Evolutionary conservation across 2,329 filamentous ascomycete species (phyloP).

Genomic region (Aschersonia sp.): DNA sequence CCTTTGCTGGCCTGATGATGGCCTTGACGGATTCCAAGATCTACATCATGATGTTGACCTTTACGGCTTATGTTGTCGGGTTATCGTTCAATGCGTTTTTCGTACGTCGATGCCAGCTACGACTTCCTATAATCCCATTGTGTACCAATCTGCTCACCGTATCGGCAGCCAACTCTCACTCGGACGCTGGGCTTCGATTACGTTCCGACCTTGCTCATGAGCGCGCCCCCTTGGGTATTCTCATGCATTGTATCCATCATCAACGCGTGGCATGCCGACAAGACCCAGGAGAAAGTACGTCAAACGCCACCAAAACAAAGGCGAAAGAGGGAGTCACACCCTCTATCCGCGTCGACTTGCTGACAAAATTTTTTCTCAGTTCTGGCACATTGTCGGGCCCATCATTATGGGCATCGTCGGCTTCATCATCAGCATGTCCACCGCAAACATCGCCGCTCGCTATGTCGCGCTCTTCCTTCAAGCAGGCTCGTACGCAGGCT

Average conservation of each 20-base stretch:
- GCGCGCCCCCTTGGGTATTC: conserved; percentile 43
- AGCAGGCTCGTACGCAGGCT: conserved; percentile 40
- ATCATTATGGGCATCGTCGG: conserved; percentile 38
- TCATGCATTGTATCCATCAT: conserved; percentile 40
- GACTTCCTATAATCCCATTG: no score
- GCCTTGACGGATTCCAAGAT: conserved; percentile 47
- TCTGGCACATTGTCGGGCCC: conserved; percentile 42
- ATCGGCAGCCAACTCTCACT: conserved; percentile 31
- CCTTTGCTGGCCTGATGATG: conserved; percentile 40
- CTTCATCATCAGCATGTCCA: conserved; percentile 47
- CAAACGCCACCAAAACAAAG: background rate
- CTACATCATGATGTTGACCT: conserved; percentile 48
- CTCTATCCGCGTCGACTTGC: no score
- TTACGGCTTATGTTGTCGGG: conserved; percentile 46
- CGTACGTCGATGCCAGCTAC: conserved; percentile 13
- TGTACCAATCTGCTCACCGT: background rate
- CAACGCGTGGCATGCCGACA: conserved; percentile 41
- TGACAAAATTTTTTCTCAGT: conserved; percentile 16
- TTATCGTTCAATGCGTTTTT: conserved; percentile 46
- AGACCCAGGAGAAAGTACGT: conserved; percentile 36
- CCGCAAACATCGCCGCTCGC: conserved; percentile 37
- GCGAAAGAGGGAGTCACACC: no score
- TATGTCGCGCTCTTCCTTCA: conserved; percentile 48
- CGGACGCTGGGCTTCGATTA: conserved; percentile 36
- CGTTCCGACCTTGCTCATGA: conserved; percentile 39